A percentile compares a stretch with the other conserved stretches of the same genome.
Conservation (phyloP, 305 asterid species). For the Fraxinus dipetala region DNA sequence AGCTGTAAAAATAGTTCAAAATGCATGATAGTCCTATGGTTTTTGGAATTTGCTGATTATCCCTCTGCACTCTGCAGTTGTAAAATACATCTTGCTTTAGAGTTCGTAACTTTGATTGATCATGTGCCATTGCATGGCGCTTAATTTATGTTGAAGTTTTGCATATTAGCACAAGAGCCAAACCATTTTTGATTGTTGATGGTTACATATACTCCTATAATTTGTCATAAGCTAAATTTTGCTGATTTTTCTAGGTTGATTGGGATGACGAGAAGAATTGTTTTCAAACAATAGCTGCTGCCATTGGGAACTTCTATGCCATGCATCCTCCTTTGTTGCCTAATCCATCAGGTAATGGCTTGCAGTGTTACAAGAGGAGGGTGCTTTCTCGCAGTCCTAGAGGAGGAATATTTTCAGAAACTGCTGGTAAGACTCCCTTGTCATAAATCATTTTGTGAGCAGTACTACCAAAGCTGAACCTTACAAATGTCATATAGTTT, state of each 20-base stretch:
- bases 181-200: constrained; percentile 5
- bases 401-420: constrained; percentile 29
- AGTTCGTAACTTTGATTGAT: not conserved
- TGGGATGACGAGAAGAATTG: constrained; percentile 72
- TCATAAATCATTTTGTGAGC: constrained; percentile 9
- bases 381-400: constrained; percentile 36
- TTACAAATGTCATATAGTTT: not conserved
- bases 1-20: not conserved
- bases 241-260: constrained; percentile 53
- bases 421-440: constrained; percentile 39
- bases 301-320: constrained; percentile 86
- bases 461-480: not conserved
- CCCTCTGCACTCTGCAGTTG: not conserved
- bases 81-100: not conserved
- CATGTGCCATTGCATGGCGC: not conserved
- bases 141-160: constrained; percentile 8
- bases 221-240: constrained; percentile 7
- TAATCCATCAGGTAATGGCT: constrained; percentile 73
- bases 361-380: constrained; percentile 49
- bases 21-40: not conserved
- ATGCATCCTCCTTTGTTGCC: constrained; percentile 94
- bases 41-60: not conserved
- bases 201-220: constrained; percentile 5
- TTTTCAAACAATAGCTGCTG: constrained; percentile 92
- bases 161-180: constrained; percentile 3